Base-by-base conservation (phyloP, 2,329 filamentous ascomycete species). In the Ophiostoma fasciatum region DNA sequence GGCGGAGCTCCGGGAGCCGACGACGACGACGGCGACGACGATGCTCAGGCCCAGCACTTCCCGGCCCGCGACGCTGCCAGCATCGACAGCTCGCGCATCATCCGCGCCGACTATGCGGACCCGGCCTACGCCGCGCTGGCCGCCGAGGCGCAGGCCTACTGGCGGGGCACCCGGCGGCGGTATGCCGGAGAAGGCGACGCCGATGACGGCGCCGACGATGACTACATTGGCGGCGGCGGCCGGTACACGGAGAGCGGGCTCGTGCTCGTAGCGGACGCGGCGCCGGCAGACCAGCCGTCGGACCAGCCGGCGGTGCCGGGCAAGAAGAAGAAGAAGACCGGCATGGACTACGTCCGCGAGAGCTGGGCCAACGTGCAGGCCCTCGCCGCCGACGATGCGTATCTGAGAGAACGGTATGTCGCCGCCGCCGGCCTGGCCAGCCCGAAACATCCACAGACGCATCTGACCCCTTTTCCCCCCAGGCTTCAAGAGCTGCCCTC, bases 41-140 rank as follows among this genome's bases (percentile, higher is more conserved):
- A 33, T n/a, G 42, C 46, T 13, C 33, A 46, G 20, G 31, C 41
- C 2, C 44, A 42, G 19, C 66, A 77, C 26, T 76, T 78, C 49
- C 74, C 74, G 2, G 62, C 71, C 7, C 57, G 62, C 29, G 72
- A 79, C 48, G 64, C 65, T 39, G 66, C 72, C 34, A 74, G 68
- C 44, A 65, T 77, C 49, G 74, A 79, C 56, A 64, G 63, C 4
- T 77, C 72, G 12, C 68, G 74, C 45, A 75, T 78, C 46, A 64
- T 79, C 44, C 66, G 75, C 38, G 60, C 71, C 34, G 88, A 96
- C 63, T 96, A 96, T 51, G 77, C 82, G 5, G 76, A 88, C 50
- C 61, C 71, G 0, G 70, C 76, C 17, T 96, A 96, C 57, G 71
- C 83, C 6, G 60, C 64, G 13, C 72, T 96, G 31, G 84, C 78